Evolutionary conservation across 805 yeast species (phyloP).

Genomic region (Metschnikowia arizonensis): DNA sequence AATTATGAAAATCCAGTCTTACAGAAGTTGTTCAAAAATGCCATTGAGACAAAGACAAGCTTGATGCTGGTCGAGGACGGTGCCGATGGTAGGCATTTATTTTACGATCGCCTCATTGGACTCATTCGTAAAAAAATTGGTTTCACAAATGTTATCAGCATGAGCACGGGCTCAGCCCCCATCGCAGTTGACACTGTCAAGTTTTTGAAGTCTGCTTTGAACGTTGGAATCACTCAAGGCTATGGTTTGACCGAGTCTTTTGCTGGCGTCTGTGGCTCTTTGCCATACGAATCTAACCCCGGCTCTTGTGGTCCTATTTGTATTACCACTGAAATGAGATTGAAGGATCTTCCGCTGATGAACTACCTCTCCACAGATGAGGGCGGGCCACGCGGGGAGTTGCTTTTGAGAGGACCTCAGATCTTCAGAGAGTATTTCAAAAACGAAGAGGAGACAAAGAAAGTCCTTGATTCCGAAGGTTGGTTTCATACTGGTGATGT

Average conservation of each 20-base stretch:
- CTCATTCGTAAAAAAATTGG: conserved; percentile 30
- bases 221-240: conserved; percentile 28
- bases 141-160: conserved; percentile 25
- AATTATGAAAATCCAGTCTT: conserved; percentile 32
- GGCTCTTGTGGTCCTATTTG: conserved; percentile 25
- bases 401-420: conserved; percentile 26
- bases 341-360: conserved; percentile 25
- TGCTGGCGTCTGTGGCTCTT: conserved; percentile 21
- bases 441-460: conserved; percentile 24
- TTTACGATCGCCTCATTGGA: conserved; percentile 34
- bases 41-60: conserved; percentile 27
- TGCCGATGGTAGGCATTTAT: conserved; percentile 28
- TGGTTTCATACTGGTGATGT: conserved; percentile 38
- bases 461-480: conserved; percentile 20
- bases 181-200: conserved; percentile 20
- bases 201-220: conserved; percentile 25
- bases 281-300: conserved; percentile 20
- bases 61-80: conserved; percentile 39
- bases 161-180: conserved; percentile 29
- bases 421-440: conserved; percentile 24
- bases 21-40: conserved; percentile 26
- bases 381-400: conserved; percentile 29
- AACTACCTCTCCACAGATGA: conserved; percentile 20
- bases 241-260: conserved; percentile 34
- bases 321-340: conserved; percentile 19